These are phyloP conservation scores for Pisolithus albus DNA, from an alignment of 768 basidiomycete species.

Conservation along the genomic window DNA sequence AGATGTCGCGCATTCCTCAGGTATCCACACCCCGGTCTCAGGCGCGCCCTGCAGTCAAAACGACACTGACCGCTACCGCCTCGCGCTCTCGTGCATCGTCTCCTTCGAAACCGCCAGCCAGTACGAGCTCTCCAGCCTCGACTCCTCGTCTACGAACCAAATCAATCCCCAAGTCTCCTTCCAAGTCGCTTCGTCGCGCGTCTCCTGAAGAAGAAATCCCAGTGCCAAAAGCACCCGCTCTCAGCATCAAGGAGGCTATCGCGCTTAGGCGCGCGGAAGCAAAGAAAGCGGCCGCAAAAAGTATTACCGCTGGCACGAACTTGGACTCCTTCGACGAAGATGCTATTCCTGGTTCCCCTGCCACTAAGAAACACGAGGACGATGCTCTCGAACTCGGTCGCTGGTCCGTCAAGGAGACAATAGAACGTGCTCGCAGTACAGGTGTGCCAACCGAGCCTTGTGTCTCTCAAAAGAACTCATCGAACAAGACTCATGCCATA, in stretches of 20 bases:
- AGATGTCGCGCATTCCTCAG: slow-evolving; percentile 39
- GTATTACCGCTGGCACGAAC: slow-evolving; percentile 16
- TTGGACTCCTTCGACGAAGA: slow-evolving; percentile 43
- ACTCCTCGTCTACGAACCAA: slow-evolving; percentile 32
- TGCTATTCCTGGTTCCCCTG: slow-evolving; percentile 28
- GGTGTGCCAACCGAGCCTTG: slow-evolving; percentile 43
- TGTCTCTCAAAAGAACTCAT: slow-evolving; percentile 38
- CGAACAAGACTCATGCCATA: slow-evolving; percentile 38
- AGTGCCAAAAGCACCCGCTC: slow-evolving; percentile 26
- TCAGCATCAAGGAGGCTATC: slow-evolving; percentile 71
- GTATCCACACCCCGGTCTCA: slow-evolving; percentile 23
- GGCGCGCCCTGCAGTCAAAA: slow-evolving; percentile 20
- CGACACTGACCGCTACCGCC: slow-evolving; percentile 20
- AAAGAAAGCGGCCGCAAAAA: slow-evolving; percentile 44
- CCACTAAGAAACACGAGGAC: slow-evolving; percentile 34
- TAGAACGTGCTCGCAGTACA: slow-evolving; percentile 70
- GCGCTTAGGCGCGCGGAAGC: slow-evolving; percentile 74
- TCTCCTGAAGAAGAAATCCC: slow-evolving; percentile 17
- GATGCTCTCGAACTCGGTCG: slow-evolving; percentile 49
- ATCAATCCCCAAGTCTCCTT: slow-evolving; percentile 30
- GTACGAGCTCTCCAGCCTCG: slow-evolving; percentile 15
- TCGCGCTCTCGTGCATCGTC: slow-evolving; percentile 28
- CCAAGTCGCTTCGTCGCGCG: slow-evolving; percentile 21
- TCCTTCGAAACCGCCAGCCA: slow-evolving; percentile 23
- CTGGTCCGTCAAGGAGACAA: slow-evolving; percentile 63